Percentiles rank a stretch among this genome's conserved stretches.
Conservation (phyloP, 2,329 filamentous ascomycete genomes). For the Fusarium sublunatum region DNA sequence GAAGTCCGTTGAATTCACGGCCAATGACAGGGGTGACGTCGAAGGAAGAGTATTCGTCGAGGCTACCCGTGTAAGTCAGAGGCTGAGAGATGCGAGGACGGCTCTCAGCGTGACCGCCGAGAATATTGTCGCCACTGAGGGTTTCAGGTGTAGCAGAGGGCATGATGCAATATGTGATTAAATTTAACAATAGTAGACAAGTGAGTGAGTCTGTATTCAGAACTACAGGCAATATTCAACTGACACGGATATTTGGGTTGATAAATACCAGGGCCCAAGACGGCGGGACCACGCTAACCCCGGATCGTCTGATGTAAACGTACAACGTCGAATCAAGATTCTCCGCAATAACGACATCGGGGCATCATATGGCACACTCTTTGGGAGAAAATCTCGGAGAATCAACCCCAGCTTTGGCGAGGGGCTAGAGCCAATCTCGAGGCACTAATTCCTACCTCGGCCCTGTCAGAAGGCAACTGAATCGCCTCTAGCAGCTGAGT, state of each 20-base stretch:
- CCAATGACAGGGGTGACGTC: constrained; percentile 63
- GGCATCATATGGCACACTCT: constrained; percentile 42
- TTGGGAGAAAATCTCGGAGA: constrained; percentile 49
- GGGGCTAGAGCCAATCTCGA: constrained; percentile 17
- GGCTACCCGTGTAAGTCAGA: constrained; percentile 55
- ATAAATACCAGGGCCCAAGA: constrained; percentile 19
- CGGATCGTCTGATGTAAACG: constrained; percentile 33
- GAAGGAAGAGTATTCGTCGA: constrained; percentile 51
- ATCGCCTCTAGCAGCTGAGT: not conserved
- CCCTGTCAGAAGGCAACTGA: constrained; percentile 5
- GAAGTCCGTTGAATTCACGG: constrained; percentile 57
- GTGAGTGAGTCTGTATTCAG: constrained; percentile 4
- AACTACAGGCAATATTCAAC: too few species aligned
- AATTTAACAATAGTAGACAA: constrained; percentile 2
- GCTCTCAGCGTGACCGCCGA: constrained; percentile 48
- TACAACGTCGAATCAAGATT: constrained; percentile 39
- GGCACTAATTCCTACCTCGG: constrained; percentile 3
- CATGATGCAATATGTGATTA: constrained; percentile 46
- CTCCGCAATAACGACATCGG: constrained; percentile 48
- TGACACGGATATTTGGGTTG: constrained; percentile 12
- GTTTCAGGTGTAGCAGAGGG: constrained; percentile 47
- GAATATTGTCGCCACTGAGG: constrained; percentile 47
- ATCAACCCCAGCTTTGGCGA: constrained; percentile 26
- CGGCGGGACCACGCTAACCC: constrained; percentile 27
- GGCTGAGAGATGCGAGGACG: constrained; percentile 49